Evolutionary conservation across 371 early-diverging fungal species (phyloP).

Genomic region (Sporodiniella umbellata): DNA sequence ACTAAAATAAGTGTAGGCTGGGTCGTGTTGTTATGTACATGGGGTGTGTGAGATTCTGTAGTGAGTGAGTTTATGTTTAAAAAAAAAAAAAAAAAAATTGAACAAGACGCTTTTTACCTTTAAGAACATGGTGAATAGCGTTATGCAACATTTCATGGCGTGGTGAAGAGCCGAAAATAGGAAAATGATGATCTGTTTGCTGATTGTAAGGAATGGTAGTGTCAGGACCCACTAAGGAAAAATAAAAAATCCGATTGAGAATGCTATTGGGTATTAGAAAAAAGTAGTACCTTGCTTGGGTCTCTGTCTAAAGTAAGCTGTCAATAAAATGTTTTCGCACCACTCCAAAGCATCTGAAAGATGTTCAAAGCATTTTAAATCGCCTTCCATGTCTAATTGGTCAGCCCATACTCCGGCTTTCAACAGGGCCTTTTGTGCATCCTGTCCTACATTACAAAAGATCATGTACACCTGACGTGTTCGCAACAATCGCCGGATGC

Average conservation of each 20-base stretch:
- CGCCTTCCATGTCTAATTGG: constrained; percentile 31
- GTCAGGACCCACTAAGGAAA: constrained; percentile 1
- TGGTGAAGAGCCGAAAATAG: constrained; percentile 19
- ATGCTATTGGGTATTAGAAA: not conserved
- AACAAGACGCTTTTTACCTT: constrained; percentile 19
- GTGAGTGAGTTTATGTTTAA: too few relatives aligned
- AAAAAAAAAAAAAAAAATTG: not conserved
- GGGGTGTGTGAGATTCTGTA: constrained; percentile 16
- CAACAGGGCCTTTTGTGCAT: constrained; percentile 70
- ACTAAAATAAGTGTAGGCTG: constrained; percentile 62
- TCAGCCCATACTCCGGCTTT: constrained; percentile 77
- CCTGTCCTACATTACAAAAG: constrained; percentile 72
- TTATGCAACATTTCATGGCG: constrained; percentile 33
- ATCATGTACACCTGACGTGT: constrained; percentile 78
- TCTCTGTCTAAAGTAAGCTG: constrained; percentile 59
- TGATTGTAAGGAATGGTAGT: constrained; percentile 1
- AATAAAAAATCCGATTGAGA: too few relatives aligned
- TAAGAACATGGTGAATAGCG: constrained; percentile 35
- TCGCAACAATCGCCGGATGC: constrained; percentile 74
- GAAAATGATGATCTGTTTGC: not conserved
- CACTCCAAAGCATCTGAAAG: constrained; percentile 90
- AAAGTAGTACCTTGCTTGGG: constrained; percentile 25
- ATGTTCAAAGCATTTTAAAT: constrained; percentile 72
- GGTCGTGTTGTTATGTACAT: constrained; percentile 30
- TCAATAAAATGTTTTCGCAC: constrained; percentile 88